Evolutionary conservation across 2,329 filamentous ascomycete species (phyloP), one percentile per base, ranked within the genome.

Genomic region (Lecanicillium sp.): DNA sequence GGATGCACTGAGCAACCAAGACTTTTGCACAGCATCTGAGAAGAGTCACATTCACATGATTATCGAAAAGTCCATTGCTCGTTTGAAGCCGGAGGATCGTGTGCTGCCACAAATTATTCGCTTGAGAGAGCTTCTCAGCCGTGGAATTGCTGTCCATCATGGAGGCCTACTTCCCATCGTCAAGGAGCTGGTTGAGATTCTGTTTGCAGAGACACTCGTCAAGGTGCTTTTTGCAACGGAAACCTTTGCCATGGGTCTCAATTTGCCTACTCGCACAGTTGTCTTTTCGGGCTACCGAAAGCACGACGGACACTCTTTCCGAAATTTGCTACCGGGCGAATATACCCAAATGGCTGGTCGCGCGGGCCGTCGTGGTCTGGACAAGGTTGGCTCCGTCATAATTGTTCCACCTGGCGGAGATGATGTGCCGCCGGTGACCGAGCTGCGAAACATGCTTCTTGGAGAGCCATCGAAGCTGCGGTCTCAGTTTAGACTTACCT

Each of bases 341-440:
- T 98, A 97, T 61, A 87, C 98, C 37, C 92, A 98, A 59, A 98
- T 98, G 92, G 95, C 92, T 39, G 92, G 92, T 45, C 86, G 92
- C 63, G 92, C 92, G 43, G 92, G 92, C 57, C 86, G 92, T 74
- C 82, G 92, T 78, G 92, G 92, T 64, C 83, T 98, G 39, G 92
- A 98, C 66, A 89, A 96, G 46, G 84, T 92, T 48, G 92, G 92
- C 74, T 94, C 97, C 51, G 92, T 98, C 50, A 94, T 98, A 49
- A 89, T 98, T 42, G 89, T 96, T 13, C 81, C 87, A 5, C 80
- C 85, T 1, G 87, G 77, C 1, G 64, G 83, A 13, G 78, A 77
- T 35, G 88, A 97, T 63, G 88, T 89, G 14, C 92, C 92, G 3
- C 86, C 89, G 3, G 87, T 87, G 36, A 77, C 74, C 25, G 81